These are phyloP conservation scores for Aspergillus egyptiacus DNA, from an alignment of 495 filamentous ascomycete species.

Conservation along the genomic window DNA sequence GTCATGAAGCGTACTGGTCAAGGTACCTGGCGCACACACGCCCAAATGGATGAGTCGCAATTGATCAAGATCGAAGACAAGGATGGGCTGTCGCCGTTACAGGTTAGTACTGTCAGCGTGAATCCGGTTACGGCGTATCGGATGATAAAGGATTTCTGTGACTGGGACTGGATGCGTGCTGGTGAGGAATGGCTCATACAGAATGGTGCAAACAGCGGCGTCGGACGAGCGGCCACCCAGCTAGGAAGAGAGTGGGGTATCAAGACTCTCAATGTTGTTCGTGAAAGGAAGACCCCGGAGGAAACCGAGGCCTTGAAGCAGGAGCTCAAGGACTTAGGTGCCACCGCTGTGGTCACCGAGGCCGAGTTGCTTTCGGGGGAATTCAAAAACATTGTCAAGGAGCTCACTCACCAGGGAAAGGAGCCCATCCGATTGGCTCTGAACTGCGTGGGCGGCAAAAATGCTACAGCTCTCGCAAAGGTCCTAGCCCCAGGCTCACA, in stretches of 20 bases:
- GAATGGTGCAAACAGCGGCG: constrained; percentile 92
- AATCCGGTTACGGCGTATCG: constrained; percentile 92
- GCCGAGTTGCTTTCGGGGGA: constrained; percentile 60
- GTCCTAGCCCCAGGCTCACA: constrained; percentile 57
- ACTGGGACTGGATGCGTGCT: constrained; percentile 45
- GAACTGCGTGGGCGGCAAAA: constrained; percentile 93
- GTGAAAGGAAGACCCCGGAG: constrained; percentile 55
- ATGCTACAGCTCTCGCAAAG: constrained; percentile 66
- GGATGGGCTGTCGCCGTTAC: constrained; percentile 59
- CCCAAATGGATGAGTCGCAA: constrained; percentile 57
- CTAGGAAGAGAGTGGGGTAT: constrained; percentile 76
- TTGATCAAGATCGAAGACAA: constrained; percentile 63
- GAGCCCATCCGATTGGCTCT: constrained; percentile 69
- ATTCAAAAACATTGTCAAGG: constrained; percentile 58
- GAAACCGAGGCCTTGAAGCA: constrained; percentile 61
- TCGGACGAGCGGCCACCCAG: constrained; percentile 85
- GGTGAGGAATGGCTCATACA: constrained; percentile 81
- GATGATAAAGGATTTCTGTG: constrained; percentile 80
- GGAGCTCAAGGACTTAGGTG: constrained; percentile 65
- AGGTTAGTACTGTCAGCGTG: constrained; percentile 79
- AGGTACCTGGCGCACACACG: constrained; percentile 92
- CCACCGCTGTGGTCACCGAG: constrained; percentile 78
- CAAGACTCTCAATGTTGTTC: constrained; percentile 78
- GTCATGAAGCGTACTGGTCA: constrained; percentile 74
- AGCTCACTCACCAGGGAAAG: constrained; percentile 61